These are phyloP conservation scores for Torulaspora franciscae DNA, from an alignment of 805 yeast genomes.

Conservation along the genomic window DNA sequence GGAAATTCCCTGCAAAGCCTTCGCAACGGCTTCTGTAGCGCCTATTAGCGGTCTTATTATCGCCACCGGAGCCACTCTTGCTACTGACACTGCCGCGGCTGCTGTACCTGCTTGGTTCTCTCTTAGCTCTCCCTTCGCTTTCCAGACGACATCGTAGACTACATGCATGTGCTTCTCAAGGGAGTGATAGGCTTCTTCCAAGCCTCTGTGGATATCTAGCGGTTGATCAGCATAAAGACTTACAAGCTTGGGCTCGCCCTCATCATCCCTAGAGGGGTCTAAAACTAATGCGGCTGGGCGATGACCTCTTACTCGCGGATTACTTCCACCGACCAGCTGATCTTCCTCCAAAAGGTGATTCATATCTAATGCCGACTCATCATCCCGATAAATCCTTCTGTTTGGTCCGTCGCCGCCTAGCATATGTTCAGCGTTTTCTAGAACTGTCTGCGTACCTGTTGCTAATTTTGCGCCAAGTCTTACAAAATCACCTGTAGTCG, in stretches of 20 bases:
- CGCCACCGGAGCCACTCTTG: constrained; percentile 74
- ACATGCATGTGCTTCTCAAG: constrained; percentile 61
- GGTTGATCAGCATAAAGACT: constrained; percentile 89
- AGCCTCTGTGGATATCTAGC: constrained; percentile 59
- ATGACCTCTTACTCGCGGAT: constrained; percentile 32
- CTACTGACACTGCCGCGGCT: constrained; percentile 61
- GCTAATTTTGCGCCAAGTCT: constrained; percentile 81
- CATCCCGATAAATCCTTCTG: constrained; percentile 35
- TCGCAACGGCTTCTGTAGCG: constrained; percentile 84
- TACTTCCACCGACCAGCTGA: constrained; percentile 35
- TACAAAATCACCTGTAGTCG: constrained; percentile 74
- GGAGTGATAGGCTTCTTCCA: constrained; percentile 67
- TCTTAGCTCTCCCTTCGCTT: constrained; percentile 56
- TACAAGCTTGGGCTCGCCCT: constrained; percentile 38
- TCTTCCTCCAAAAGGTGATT: constrained; percentile 33
- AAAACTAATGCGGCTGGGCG: constrained; percentile 28
- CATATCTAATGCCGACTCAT: constrained; percentile 17
- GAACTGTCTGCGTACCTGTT: constrained; percentile 76
- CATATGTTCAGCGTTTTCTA: constrained; percentile 75
- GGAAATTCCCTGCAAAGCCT: constrained; percentile 75
- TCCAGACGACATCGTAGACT: constrained; percentile 58
- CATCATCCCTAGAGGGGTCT: constrained; percentile 20
- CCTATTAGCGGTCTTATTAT: constrained; percentile 84
- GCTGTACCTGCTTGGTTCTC: constrained; percentile 43
- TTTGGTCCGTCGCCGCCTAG: constrained; percentile 69